These are phyloP conservation scores for Talaromyces sp. DNA, from an alignment of 2,329 filamentous ascomycete species.

Conservation along the genomic window DNA sequence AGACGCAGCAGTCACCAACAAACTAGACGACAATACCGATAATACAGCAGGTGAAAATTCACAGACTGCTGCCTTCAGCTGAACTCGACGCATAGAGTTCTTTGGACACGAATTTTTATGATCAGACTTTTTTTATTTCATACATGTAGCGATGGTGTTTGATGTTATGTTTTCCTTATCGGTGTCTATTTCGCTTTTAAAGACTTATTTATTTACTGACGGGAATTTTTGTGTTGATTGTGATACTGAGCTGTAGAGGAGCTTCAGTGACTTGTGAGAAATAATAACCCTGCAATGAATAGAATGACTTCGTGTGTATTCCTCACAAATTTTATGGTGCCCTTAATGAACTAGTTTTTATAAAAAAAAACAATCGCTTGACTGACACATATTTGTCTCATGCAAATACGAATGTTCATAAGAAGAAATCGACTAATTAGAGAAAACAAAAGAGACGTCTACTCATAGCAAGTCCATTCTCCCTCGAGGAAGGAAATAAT, in stretches of 20 bases:
- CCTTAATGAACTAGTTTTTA: too few species aligned
- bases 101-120: neutral
- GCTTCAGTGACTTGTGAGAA: neutral
- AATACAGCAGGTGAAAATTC: neutral
- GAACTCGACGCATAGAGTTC: neutral
- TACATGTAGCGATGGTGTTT: constrained; percentile 7
- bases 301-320: neutral
- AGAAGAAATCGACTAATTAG: too few species aligned
- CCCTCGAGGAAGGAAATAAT: neutral
- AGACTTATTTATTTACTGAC: neutral
- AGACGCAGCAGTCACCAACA: neutral
- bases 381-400: too few species aligned
- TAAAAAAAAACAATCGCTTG: too few species aligned
- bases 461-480: neutral
- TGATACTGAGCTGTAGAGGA: neutral
- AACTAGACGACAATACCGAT: neutral
- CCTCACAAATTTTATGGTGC: neutral
- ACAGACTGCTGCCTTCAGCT: constrained; percentile 2
- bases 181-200: neutral
- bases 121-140: neutral
- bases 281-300: neutral
- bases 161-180: neutral
- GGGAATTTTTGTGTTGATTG: neutral
- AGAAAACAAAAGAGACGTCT: neutral
- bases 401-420: neutral